A percentile compares a stretch with the other conserved stretches of the same genome.
Conservation (phyloP, 345 rosid species). For the Gossypium sturtianum region DNA sequence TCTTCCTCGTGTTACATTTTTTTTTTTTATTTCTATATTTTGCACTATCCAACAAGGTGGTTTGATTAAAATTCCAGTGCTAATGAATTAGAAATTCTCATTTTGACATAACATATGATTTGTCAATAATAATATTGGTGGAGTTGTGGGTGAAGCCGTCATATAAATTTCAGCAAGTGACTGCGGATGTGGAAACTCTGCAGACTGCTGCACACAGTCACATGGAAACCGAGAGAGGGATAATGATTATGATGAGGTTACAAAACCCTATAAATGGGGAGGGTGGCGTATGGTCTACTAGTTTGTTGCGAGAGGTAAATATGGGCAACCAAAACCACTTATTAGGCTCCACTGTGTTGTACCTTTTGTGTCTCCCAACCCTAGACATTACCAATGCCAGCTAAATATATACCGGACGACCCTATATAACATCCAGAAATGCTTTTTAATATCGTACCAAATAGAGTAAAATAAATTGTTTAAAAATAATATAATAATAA, state of each 20-base stretch:
- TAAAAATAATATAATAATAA: too few relatives aligned
- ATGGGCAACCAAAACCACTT: background rate
- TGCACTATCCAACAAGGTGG: background rate
- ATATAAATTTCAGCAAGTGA: background rate
- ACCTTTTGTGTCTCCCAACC: background rate
- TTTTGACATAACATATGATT: too few relatives aligned
- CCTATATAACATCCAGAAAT: too few relatives aligned
- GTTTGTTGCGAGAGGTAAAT: background rate
- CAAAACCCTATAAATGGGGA: background rate
- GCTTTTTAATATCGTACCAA: too few relatives aligned
- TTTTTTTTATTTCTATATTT: too few relatives aligned
- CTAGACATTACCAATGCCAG: background rate
- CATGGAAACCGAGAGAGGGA: slow-evolving; percentile 4
- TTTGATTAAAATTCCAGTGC: too few relatives aligned
- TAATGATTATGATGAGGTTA: background rate
- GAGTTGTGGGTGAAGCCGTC: background rate
- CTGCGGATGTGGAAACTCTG: background rate
- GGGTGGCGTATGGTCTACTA: background rate
- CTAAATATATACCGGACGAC: background rate
- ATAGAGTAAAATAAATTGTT: too few relatives aligned
- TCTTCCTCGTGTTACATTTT: too few relatives aligned
- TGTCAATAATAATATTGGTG: too few relatives aligned
- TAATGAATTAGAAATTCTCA: too few relatives aligned
- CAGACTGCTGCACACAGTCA: background rate
- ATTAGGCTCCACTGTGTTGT: background rate